Conservation (phyloP, 2,329 filamentous ascomycete species). For the Cryphonectria radicalis region DNA sequence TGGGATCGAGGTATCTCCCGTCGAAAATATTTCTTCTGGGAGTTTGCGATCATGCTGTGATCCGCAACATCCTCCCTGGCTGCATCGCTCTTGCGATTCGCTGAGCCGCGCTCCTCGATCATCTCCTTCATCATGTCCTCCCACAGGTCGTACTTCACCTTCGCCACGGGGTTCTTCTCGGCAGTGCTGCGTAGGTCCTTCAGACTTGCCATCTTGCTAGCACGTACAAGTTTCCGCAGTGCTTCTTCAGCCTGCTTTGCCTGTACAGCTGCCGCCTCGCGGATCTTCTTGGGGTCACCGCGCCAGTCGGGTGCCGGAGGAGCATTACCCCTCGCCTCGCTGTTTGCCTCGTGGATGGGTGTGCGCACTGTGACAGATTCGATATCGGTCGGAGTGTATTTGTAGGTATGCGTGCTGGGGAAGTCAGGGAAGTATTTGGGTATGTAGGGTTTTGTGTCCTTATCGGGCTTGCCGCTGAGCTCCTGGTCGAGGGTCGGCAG, state of each 20-base stretch:
- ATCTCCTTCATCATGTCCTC: constrained; percentile 64
- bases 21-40: constrained; percentile 56
- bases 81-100: constrained; percentile 28
- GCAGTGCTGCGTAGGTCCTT: constrained; percentile 65
- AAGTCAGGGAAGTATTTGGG: constrained; percentile 64
- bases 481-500: constrained; percentile 56
- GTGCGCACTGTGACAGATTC: constrained; percentile 38
- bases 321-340: constrained; percentile 29
- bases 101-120: constrained; percentile 42
- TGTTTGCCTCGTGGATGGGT: constrained; percentile 33
- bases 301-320: constrained; percentile 36
- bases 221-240: constrained; percentile 61
- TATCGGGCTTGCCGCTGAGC: constrained; percentile 62
- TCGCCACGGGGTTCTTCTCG: constrained; percentile 55
- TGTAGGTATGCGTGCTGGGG: constrained; percentile 68
- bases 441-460: constrained; percentile 59
- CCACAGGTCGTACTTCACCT: constrained; percentile 63
- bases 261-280: constrained; percentile 62
- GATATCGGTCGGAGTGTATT: constrained; percentile 56
- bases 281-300: constrained; percentile 60
- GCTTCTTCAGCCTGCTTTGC: constrained; percentile 67
- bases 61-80: constrained; percentile 57
- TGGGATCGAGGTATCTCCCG: constrained; percentile 56
- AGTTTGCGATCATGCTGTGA: constrained; percentile 68
- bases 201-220: constrained; percentile 66